A percentile compares a stretch with the other conserved stretches of the same genome.
phyloP scores from a whole-genome alignment of 495 filamentous ascomycete genomes.

The Neurospora discreta region DNA sequence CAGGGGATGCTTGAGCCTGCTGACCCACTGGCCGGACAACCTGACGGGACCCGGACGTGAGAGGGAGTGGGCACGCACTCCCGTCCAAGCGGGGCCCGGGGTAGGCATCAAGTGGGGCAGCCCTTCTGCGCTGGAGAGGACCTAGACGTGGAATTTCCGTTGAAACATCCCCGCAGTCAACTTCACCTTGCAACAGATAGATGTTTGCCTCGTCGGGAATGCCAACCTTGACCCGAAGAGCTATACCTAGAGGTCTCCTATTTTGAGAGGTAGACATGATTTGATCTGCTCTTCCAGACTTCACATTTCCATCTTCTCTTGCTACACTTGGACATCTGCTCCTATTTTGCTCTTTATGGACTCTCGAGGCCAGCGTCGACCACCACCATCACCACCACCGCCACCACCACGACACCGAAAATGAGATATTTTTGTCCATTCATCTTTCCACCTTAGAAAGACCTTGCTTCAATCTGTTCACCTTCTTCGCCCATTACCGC shows the following conservation, averaged over 20 bases:
- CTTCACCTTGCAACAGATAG: neutral
- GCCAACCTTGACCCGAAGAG: neutral
- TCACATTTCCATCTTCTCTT: neutral
- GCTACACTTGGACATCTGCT: neutral
- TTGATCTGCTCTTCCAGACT: neutral
- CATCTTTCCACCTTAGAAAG: neutral
- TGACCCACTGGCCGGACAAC: neutral
- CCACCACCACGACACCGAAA: neutral
- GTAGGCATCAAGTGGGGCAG: neutral
- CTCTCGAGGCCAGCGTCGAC: neutral
- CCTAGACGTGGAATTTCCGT: too few species aligned
- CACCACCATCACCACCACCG: neutral
- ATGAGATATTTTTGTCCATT: neutral
- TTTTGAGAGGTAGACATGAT: too few species aligned
- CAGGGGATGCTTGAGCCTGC: neutral
- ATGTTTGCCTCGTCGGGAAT: neutral
- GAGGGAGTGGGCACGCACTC: neutral
- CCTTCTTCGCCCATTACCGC: neutral
- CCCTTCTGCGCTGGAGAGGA: neutral
- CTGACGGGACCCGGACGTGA: too few species aligned
- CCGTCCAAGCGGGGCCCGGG: neutral
- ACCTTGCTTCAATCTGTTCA: neutral
- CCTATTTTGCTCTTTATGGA: neutral
- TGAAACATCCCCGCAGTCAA: neutral
- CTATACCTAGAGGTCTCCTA: too few species aligned